Base-by-base conservation (phyloP, 164 flowering plant genomes). In the Magnolia sinica region DNA sequence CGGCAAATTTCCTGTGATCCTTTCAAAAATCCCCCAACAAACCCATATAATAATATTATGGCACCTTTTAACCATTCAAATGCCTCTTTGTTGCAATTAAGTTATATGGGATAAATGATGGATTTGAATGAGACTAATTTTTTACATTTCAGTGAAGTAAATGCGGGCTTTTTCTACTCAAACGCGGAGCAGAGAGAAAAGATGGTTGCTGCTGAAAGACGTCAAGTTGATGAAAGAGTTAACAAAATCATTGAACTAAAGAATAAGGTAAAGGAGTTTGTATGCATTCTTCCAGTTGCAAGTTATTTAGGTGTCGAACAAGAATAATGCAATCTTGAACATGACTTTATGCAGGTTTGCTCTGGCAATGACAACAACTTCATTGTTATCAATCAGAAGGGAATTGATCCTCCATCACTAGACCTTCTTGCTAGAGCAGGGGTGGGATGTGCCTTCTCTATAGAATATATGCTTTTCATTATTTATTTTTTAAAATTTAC, bases 161-260 rank as follows among this genome's bases (percentile, higher is more conserved):
- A 96, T 93, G 96, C 99, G 83, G 99, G 99, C 0, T 96, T 96
- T 81, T 96, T 96, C 88, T 94, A 94, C 92, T 94, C 99, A 58
- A 94, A 87, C 80, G 98, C 99, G 14, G 98, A 92, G 77, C 98
- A 96, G 83, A 91, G 99, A 80, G 99, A 96, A 76, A 97, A 95
- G 63, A 96, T 96, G 99, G 94, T 96, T 81, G 87, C 90, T 49
- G 99, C 99, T 75, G 99, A 96, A 82, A 90, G 99, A 86, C 96
- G 89, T 31, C 90, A 89, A 75, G 99, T 96, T 83, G 98, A 96
- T 82, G 98, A 94, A 81, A 93, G 91, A 84, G 97, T 96, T 16
- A 75, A 78, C 69, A 96, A 88, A 79, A 94, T 96, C 50, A 93
- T 96, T 83, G 99, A 92, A 52, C 84, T 96, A 50, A 96, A 96